These are phyloP conservation scores for Sclerotinia borealis DNA, from an alignment of 2,329 filamentous ascomycete genomes.

Conservation along the genomic window DNA sequence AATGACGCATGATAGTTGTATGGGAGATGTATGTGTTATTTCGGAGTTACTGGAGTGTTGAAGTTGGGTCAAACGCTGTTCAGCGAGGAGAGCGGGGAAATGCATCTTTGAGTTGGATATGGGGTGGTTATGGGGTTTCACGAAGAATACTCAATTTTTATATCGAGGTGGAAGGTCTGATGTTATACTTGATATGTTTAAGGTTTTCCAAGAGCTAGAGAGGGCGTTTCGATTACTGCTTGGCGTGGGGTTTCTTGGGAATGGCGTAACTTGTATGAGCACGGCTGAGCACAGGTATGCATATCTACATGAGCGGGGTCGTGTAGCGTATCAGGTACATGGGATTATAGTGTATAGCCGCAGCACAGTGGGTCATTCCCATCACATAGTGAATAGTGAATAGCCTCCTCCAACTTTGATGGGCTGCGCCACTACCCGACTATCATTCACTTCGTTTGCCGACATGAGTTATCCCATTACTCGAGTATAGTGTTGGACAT, in stretches of 20 bases:
- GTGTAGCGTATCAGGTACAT: background rate
- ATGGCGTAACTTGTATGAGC: background rate
- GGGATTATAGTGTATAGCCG: background rate
- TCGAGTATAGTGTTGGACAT: no score
- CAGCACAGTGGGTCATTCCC: background rate
- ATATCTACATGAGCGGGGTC: background rate
- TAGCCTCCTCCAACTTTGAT: constrained; percentile 1
- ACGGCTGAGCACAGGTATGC: background rate
- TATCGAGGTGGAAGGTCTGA: background rate
- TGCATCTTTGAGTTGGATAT: background rate
- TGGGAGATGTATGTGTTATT: background rate
- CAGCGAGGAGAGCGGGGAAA: constrained; percentile 2
- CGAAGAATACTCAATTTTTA: background rate
- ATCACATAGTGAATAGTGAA: background rate
- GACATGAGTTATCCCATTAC: background rate
- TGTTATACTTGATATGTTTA: background rate
- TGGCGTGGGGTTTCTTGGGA: background rate
- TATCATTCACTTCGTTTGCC: background rate
- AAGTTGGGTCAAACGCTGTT: background rate
- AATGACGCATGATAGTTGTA: background rate
- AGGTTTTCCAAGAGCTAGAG: background rate
- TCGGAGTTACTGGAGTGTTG: background rate
- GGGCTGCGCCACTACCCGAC: background rate
- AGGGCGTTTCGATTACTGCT: background rate
- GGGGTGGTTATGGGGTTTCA: background rate